Conservation (phyloP, 768 basidiomycete genomes). For the Arthromyces matolae region DNA sequence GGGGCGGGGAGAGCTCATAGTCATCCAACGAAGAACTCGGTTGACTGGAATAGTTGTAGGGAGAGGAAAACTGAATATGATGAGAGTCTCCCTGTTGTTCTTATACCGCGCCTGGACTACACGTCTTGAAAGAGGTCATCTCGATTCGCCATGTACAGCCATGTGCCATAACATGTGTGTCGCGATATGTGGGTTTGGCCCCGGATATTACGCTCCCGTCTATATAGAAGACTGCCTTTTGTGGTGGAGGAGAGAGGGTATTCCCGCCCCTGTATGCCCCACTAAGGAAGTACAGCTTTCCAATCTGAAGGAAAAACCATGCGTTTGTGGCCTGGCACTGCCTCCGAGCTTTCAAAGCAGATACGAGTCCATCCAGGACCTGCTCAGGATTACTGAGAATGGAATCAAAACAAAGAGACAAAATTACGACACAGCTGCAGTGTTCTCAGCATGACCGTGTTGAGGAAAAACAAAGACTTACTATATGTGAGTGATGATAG, state of each 20-base stretch:
- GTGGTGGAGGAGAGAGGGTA: not conserved
- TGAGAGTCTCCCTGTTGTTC: not conserved
- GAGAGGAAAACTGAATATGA: too few relatives aligned
- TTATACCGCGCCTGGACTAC: not conserved
- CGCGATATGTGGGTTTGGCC: slow-evolving; percentile 6
- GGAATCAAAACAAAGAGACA: too few relatives aligned
- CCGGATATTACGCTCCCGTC: slow-evolving; percentile 5
- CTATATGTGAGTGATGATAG: too few relatives aligned
- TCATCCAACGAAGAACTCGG: not conserved
- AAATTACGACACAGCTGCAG: too few relatives aligned
- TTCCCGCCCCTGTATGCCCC: not conserved
- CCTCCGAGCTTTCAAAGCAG: too few relatives aligned
- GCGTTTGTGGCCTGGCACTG: slow-evolving; percentile 3
- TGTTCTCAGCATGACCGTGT: too few relatives aligned
- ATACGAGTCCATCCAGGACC: too few relatives aligned
- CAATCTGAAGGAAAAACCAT: not conserved
- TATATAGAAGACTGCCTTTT: slow-evolving; percentile 1
- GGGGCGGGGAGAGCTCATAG: not conserved
- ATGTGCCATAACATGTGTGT: slow-evolving; percentile 10
- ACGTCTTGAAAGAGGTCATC: slow-evolving; percentile 1
- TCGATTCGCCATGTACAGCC: slow-evolving; percentile 8
- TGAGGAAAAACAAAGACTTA: too few relatives aligned
- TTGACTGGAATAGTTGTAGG: not conserved
- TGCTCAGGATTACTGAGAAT: too few relatives aligned
- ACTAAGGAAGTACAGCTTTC: not conserved